Conservation (phyloP, 2,329 filamentous ascomycete species). For the Fusarium drepaniforme region DNA sequence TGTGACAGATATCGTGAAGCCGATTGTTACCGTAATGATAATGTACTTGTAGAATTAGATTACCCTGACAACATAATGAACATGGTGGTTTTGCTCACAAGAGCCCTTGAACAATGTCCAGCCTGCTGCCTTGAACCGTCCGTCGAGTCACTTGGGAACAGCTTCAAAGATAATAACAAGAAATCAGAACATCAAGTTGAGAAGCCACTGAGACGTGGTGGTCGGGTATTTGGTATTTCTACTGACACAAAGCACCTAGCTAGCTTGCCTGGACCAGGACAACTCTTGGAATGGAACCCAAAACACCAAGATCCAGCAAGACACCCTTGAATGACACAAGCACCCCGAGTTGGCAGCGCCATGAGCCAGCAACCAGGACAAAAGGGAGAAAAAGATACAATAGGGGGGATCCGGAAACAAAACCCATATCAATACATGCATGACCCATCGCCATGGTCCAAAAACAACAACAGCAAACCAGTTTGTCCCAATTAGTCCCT, state of each 20-base stretch:
- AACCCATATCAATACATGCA: slow-evolving; percentile 12
- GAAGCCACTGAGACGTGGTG: not conserved
- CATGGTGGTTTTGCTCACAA: not conserved
- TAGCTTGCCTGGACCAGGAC: not conserved
- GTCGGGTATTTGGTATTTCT: not conserved
- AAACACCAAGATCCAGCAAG: not conserved
- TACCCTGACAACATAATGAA: slow-evolving; percentile 14
- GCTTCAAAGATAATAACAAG: not conserved
- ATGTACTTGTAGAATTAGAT: slow-evolving; percentile 31
- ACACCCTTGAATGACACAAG: not conserved
- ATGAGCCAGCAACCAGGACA: not conserved
- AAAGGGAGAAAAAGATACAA: slow-evolving; percentile 2
- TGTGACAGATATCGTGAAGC: slow-evolving; percentile 31
- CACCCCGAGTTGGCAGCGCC: not conserved
- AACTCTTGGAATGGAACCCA: not conserved
- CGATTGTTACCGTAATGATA: slow-evolving; percentile 36
- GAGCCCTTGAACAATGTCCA: not conserved
- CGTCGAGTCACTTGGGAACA: not conserved
- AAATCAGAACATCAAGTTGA: not conserved
- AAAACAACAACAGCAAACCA: slow-evolving; percentile 4
- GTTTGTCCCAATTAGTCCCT: not conserved
- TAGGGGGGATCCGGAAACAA: not conserved
- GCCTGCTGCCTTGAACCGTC: not conserved
- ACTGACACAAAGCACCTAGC: not conserved
- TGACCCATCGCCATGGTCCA: not conserved